phyloP scores from a whole-genome alignment of 208 protist species.

The Leptomonas pyrrhocoris region DNA sequence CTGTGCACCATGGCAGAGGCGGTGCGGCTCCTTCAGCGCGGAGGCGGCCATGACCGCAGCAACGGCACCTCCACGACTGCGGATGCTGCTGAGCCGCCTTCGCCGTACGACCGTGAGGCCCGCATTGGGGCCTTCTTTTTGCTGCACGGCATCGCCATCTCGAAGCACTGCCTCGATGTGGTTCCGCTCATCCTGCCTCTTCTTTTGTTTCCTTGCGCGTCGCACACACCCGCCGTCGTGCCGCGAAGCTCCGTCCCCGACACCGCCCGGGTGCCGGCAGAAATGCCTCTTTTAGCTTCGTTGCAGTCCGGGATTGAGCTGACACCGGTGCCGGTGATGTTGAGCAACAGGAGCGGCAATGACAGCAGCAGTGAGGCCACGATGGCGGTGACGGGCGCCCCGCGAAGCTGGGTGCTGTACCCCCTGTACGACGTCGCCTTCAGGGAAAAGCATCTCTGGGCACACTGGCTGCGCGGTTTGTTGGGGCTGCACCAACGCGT shows the following conservation, averaged over 20 bases:
- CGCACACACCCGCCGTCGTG: too few relatives aligned
- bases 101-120: slow-evolving; percentile 22
- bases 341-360: not conserved
- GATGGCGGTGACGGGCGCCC: slow-evolving; percentile 21
- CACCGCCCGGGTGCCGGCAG: too few relatives aligned
- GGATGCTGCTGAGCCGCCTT: not conserved
- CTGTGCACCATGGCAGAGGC: slow-evolving; percentile 58
- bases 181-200: slow-evolving; percentile 18
- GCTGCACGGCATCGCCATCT: slow-evolving; percentile 49
- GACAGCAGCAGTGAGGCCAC: not conserved
- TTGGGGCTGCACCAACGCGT: slow-evolving; percentile 42
- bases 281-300: slow-evolving; percentile 1
- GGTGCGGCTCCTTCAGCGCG: slow-evolving; percentile 38
- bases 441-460: slow-evolving; percentile 36
- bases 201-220: not conserved
- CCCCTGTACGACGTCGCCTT: slow-evolving; percentile 51
- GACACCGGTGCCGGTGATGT: slow-evolving; percentile 13
- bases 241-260: too few relatives aligned
- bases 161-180: slow-evolving; percentile 62
- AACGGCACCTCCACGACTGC: not conserved
- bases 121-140: slow-evolving; percentile 48
- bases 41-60: not conserved
- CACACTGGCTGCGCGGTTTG: slow-evolving; percentile 43
- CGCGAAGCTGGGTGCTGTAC: slow-evolving; percentile 51
- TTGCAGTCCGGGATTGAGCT: slow-evolving; percentile 22